These are phyloP conservation scores for Pseudozyma sp. DNA, from an alignment of 1,284 basidiomycete genomes.

Conservation along the genomic window DNA sequence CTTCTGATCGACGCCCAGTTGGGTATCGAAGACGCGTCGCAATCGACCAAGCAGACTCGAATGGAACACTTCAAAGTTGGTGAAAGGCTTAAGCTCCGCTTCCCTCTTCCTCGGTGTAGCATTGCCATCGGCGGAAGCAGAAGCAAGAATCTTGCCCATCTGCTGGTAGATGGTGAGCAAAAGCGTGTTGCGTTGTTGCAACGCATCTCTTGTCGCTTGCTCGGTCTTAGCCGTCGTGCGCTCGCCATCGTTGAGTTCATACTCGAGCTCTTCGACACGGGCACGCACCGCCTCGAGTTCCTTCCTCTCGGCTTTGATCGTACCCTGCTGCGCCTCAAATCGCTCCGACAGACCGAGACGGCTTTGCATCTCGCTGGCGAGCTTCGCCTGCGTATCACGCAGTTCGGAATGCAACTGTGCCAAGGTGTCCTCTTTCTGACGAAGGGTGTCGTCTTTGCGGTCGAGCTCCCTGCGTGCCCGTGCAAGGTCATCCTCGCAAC, in stretches of 20 bases:
- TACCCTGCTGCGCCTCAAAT: constrained; percentile 59
- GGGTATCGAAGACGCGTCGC: constrained; percentile 83
- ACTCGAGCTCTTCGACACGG: constrained; percentile 77
- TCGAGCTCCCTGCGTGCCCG: constrained; percentile 80
- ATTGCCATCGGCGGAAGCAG: constrained; percentile 29
- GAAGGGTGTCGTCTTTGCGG: constrained; percentile 75
- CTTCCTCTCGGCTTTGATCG: constrained; percentile 44
- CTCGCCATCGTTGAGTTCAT: constrained; percentile 84
- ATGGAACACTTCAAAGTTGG: constrained; percentile 92
- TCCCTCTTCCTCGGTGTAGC: constrained; percentile 70
- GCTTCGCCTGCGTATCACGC: constrained; percentile 54
- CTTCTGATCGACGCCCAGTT: constrained; percentile 86
- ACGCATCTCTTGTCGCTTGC: constrained; percentile 84
- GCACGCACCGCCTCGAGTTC: constrained; percentile 47
- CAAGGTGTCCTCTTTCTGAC: constrained; percentile 78
- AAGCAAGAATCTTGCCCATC: constrained; percentile 87
- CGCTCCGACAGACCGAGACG: constrained; percentile 61
- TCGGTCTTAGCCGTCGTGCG: constrained; percentile 79
- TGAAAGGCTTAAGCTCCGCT: constrained; percentile 87
- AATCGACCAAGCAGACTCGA: constrained; percentile 91
- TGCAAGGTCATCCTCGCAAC: constrained; percentile 82
- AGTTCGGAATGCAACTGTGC: constrained; percentile 72
- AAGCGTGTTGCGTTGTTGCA: constrained; percentile 91
- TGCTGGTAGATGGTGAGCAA: constrained; percentile 93
- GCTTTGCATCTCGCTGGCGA: constrained; percentile 60